Evolutionary conservation across 106 monocot species (phyloP), one percentile per base, ranked within the genome.

Genomic region (Dactylorhiza incarnata): DNA sequence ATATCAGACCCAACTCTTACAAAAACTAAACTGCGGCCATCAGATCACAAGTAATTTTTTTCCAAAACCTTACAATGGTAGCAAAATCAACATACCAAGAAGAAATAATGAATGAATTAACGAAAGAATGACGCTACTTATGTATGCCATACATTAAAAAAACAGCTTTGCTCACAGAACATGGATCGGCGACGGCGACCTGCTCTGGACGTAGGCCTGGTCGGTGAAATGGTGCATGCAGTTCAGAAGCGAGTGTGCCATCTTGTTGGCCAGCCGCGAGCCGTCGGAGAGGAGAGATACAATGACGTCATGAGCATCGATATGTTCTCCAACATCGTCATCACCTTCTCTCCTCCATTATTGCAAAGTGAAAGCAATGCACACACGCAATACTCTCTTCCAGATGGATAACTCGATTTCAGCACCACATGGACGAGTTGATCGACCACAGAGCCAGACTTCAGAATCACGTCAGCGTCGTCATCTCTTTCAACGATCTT

Each of bases 371-470:
- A 74, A 3, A 83, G 63, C 68, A 93, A 23, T 9, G 84, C n/a
- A 8, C 85, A 83, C 16, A 93, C 82, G 11, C 89, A 87, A 73
- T 78, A 73, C 75, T 89, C 92, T 50, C 77, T 93, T 22, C 80
- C 79, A 0, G 83, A 75, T 8, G 50, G 48, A 53, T 83, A 82
- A 1, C 85, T 68, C 1, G 87, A 83, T 6, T 80, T 77, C 11
- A 77, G 54, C 37, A 93, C 73, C 1, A 89, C 80, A 9, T 85
- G 75, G 6, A 77, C 85, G 7, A 89, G 17, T 23, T 19, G 67
- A 0, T 77, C 65, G 16, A 87, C 56, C 5, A 54, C 81, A 2
- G 85, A 59, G 9, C 78, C 55, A 20, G 82, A 74, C 26, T 56
- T 77, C 10, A 87, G 29, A 17, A 92, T 83, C 6, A 62, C 83